Evolutionary conservation across 306 rosid genomes (phyloP).

Genomic region (Clitoria ternatea): DNA sequence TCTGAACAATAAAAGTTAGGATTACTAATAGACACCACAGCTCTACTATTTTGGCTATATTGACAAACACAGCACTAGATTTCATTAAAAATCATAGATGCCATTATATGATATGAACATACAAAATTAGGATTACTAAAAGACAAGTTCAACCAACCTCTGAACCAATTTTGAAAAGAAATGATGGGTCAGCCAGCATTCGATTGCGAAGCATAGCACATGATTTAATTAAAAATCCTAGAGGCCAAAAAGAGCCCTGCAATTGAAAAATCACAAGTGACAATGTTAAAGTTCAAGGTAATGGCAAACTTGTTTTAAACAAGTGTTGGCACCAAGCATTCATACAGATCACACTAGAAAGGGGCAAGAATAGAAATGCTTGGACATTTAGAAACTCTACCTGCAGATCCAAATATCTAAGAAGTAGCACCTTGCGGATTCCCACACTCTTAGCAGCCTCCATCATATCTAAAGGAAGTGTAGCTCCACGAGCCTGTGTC

Average conservation of each 20-base stretch:
- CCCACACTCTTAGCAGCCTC: conserved; percentile 82
- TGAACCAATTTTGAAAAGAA: conserved; percentile 87
- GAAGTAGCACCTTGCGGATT: conserved; percentile 67
- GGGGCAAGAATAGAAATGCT: not conserved
- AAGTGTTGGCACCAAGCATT: not conserved
- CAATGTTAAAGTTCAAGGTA: conserved; percentile 4
- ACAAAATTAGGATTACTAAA: not conserved
- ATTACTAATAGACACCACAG: not conserved
- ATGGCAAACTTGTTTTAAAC: not conserved
- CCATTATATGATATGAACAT: conserved; percentile 5
- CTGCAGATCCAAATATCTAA: conserved; percentile 74
- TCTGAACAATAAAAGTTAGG: too few species aligned
- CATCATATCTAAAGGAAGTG: conserved; percentile 74
- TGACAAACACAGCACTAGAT: too few species aligned
- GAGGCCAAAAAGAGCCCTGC: conserved; percentile 74
- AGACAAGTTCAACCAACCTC: conserved; percentile 65
- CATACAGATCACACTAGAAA: too few species aligned
- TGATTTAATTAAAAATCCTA: conserved; percentile 70
- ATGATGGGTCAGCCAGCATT: conserved; percentile 88
- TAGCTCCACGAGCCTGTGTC: conserved; percentile 60
- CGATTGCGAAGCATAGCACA: conserved; percentile 76
- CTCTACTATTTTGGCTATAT: too few species aligned
- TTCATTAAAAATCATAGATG: too few species aligned
- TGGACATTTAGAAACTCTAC: conserved; percentile 24
- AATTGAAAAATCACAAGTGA: conserved; percentile 21